Evolutionary conservation across 2,329 filamentous ascomycete species (phyloP), one percentile per base, ranked within the genome.

Genomic region (Moelleriella libera): DNA sequence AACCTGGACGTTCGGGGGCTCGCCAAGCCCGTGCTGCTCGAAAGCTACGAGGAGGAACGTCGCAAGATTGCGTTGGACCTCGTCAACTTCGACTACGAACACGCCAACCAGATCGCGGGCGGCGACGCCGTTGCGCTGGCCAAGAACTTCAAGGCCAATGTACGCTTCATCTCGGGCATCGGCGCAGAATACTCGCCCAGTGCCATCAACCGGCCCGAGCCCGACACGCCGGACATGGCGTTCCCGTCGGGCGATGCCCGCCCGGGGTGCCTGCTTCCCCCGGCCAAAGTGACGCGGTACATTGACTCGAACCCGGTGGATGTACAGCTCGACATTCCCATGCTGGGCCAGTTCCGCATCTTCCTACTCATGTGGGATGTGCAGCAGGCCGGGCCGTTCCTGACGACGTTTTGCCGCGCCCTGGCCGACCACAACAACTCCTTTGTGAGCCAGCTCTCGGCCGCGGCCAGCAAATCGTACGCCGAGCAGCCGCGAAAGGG

Each of bases 271-370:
- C 65, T 76, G 28, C 68, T 85, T 30, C 74, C 80, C 3, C 84
- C 84, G 2, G 80, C 80, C 41, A 83, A 78, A 62, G 83, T 82
- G 14, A 84, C 82, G 0, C 75, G 85, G 30, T 88, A 83, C 58
- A 75, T 88, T 46, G 85, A 89, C 62, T 80, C 83, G 4, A 89
- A 88, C 55, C 84, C 84, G 0, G 78, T 89, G 41, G 81, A 88
- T 54, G 68, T 88, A 30, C 83, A 89, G 59, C 76, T 87, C 5
- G 85, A 88, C 57, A 85, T 88, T 43, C 85, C 85, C 1, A 76
- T 87, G 63, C 68, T 88, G 5, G 81, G 84, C 30, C 85, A 89
- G 57, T 89, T 88, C 67, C 75, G 82, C 45, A 75, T 88, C 43
- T 88, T 85, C 60, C 72, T 88, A 50, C 74, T 89, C 50, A 75